phyloP scores from a whole-genome alignment of 2,329 filamentous ascomycete genomes.

The Calonectria naviculata region DNA sequence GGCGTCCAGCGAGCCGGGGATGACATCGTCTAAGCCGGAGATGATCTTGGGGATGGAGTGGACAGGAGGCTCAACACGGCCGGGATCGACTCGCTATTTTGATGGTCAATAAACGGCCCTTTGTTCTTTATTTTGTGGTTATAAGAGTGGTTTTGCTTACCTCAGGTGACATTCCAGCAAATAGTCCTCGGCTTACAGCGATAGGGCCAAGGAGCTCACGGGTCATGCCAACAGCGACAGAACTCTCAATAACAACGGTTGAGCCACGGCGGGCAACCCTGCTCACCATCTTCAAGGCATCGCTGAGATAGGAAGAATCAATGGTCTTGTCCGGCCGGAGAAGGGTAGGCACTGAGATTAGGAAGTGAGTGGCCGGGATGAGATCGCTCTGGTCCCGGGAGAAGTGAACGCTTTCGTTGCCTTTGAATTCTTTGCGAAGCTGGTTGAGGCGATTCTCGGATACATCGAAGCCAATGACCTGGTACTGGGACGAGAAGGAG shows the following conservation, averaged over 20 bases:
- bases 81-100: conserved; percentile 59
- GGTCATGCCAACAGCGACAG: conserved; percentile 41
- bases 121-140: not conserved
- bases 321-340: conserved; percentile 57
- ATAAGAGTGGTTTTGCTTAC: not conserved
- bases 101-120: not conserved
- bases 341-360: conserved; percentile 63
- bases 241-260: conserved; percentile 59
- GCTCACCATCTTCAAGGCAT: conserved; percentile 55
- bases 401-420: conserved; percentile 33
- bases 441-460: conserved; percentile 40
- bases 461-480: conserved; percentile 59
- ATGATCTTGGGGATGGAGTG: conserved; percentile 62
- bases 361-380: conserved; percentile 57
- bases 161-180: conserved; percentile 60
- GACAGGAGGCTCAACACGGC: conserved; percentile 53
- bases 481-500: conserved; percentile 52
- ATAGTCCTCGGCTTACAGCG: conserved; percentile 50
- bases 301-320: conserved; percentile 57
- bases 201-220: conserved; percentile 58
- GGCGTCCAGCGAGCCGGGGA: conserved; percentile 54
- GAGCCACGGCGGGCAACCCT: conserved; percentile 53
- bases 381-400: conserved; percentile 51
- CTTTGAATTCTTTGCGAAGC: conserved; percentile 41
- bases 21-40: conserved; percentile 60